These are phyloP conservation scores for Coniochaeta hoffmannii DNA, from an alignment of 2,329 filamentous ascomycete genomes.

Conservation along the genomic window DNA sequence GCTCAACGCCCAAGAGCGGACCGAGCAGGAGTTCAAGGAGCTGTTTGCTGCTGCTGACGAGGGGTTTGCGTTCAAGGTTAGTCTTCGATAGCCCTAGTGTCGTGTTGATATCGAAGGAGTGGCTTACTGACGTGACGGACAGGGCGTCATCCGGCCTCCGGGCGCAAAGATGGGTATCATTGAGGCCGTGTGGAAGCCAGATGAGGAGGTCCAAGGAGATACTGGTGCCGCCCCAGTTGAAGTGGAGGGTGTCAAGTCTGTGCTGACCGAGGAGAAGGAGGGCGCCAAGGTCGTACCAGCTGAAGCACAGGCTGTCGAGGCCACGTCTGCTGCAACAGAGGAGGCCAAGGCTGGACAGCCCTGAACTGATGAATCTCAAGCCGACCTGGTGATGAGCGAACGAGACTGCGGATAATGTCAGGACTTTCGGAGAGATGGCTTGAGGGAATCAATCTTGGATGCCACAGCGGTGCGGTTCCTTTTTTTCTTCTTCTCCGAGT, in stretches of 20 bases:
- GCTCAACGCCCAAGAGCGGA: slow-evolving; percentile 36
- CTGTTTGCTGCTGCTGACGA: slow-evolving; percentile 30
- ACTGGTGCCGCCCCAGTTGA: not conserved
- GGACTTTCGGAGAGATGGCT: too few species aligned
- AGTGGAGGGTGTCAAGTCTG: not conserved
- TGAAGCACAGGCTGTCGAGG: not conserved
- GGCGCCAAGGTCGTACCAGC: not conserved
- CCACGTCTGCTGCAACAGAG: not conserved
- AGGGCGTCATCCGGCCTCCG: slow-evolving; percentile 19
- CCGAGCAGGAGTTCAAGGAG: slow-evolving; percentile 31
- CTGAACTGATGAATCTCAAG: not conserved
- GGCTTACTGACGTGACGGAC: not conserved
- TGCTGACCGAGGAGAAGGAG: not conserved
- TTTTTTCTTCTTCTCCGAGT: too few species aligned
- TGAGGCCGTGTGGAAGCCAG: slow-evolving; percentile 24
- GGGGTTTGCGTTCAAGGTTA: slow-evolving; percentile 28
- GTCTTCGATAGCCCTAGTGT: slow-evolving; percentile 1
- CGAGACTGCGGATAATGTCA: too few species aligned
- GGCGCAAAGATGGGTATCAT: slow-evolving; percentile 27
- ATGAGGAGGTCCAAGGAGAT: slow-evolving; percentile 6
- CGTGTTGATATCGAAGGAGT: slow-evolving; percentile 10
- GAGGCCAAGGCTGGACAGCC: not conserved
- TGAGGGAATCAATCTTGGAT: too few species aligned
- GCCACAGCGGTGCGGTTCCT: too few species aligned
- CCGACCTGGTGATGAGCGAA: too few species aligned